phyloP scores from a whole-genome alignment of 306 rosid species.

The Cucurbita pepo region DNA sequence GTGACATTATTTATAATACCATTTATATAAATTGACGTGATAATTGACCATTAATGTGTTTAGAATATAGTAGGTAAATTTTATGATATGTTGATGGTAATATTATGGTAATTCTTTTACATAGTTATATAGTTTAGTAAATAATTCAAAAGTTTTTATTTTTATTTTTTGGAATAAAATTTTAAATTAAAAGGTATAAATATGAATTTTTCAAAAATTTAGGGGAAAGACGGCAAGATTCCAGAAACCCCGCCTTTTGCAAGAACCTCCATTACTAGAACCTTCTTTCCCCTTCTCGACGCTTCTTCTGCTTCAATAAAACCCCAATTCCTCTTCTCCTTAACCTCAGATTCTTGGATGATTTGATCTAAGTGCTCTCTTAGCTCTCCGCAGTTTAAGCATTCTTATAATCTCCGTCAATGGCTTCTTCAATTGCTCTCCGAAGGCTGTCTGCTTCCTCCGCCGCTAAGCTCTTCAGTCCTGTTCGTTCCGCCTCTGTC shows the following conservation, averaged over 20 bases:
- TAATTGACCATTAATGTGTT: too few species aligned
- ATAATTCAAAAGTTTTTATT: too few species aligned
- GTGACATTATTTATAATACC: too few species aligned
- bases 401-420: not conserved
- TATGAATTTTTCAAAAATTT: too few species aligned
- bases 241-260: not conserved
- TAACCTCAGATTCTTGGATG: not conserved
- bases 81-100: too few species aligned
- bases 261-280: slow-evolving; percentile 15
- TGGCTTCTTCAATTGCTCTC: slow-evolving; percentile 20
- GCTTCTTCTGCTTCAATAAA: not conserved
- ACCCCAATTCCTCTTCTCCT: not conserved
- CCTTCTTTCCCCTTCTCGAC: slow-evolving; percentile 2
- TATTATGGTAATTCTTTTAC: too few species aligned
- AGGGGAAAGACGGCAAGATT: not conserved
- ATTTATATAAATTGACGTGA: too few species aligned
- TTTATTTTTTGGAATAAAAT: too few species aligned
- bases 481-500: slow-evolving; percentile 10
- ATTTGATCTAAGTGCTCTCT: too few species aligned
- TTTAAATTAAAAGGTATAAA: too few species aligned
- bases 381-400: not conserved
- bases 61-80: too few species aligned
- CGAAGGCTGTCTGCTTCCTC: slow-evolving; percentile 14
- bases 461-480: slow-evolving; percentile 10
- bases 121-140: too few species aligned